Percentiles rank a stretch among this genome's conserved stretches.
phyloP scores from a whole-genome alignment of 208 protist genomes.

The Acanthamoeba royreba region DNA sequence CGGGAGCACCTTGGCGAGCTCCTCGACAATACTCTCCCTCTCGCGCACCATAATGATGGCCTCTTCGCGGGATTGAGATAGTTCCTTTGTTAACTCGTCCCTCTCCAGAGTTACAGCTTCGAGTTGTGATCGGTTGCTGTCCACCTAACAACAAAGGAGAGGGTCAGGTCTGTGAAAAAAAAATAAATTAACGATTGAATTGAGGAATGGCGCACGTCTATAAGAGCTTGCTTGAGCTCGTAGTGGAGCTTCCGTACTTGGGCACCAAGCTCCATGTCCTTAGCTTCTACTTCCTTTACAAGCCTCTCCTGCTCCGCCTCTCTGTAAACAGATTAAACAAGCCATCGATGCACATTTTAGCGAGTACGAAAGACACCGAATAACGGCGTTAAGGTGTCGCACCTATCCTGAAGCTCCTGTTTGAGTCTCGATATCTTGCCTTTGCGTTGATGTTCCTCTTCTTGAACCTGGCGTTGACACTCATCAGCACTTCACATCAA shows the following conservation, averaged over 20 bases:
- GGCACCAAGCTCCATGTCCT: slow-evolving; percentile 10
- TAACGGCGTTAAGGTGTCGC: background rate
- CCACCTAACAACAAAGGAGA: no score
- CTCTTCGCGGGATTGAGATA: no score
- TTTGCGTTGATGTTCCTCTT: background rate
- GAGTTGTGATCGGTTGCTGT: no score
- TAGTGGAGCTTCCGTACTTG: background rate
- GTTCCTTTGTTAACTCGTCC: no score
- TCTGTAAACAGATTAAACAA: no score
- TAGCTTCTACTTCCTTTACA: background rate
- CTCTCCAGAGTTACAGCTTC: no score
- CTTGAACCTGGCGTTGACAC: background rate
- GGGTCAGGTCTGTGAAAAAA: no score
- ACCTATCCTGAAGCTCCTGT: background rate
- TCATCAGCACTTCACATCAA: background rate
- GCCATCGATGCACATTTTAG: no score
- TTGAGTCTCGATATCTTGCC: background rate
- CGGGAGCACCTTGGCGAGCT: background rate
- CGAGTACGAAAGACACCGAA: background rate
- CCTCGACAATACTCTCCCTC: background rate
- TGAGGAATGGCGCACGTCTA: background rate
- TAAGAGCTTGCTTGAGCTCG: background rate
- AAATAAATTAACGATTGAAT: background rate
- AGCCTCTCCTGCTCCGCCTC: background rate
- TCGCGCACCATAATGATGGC: no score